Evolutionary conservation across 1,139 yeast genomes (phyloP), one percentile per base, ranked within the genome.

Genomic region (Blastobotrys raffinosifermentans): DNA sequence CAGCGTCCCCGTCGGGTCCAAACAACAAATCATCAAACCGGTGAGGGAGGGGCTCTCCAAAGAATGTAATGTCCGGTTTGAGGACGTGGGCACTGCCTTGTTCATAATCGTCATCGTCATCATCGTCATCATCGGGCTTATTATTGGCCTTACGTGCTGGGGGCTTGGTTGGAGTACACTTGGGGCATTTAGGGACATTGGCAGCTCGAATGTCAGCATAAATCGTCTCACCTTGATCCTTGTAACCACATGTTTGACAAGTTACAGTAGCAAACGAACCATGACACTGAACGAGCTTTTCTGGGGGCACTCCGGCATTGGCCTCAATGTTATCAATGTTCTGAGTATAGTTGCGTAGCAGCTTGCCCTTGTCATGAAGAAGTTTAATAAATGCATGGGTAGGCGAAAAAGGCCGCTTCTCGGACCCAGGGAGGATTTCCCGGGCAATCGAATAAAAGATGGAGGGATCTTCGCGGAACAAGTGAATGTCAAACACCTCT

Each of bases 41-140:
- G n/a, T 69, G 63, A 0, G 97, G 96, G 39, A 91, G 67, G 10
- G 80, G 76, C 57, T 91, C 97, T 5, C 96, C 96, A 53, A 91
- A 91, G 55, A 91, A 91, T 0, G 96, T 89, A 42, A 91, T 89
- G 58, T 91, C 96, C 0, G 98, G 98, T 56, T 91, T 89, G 70
- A 85, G 72, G 4, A 87, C 91, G n/a, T 96, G 96, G 55, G 60
- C 79, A 10, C 38, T 29, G 9, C 49, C 41, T 21, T 37, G 37
- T n/a, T 31, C 44, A 2, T 38, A 48, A 3, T 39, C 46, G 5
- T 43, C 47, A 4, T 51, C 49, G 19, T 52, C 55, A 11, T 51
- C 54, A 22, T 48, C 51, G 13, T 42, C 48, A 18, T 45, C 44
- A 18, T 44, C 39, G 18, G 36, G 20, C 13, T 20, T 18, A 13